A percentile compares a stretch with the other conserved stretches of the same genome.
These are phyloP conservation scores for Saksenaea oblongispora DNA, from an alignment of 371 early-diverging fungal species.

Conservation along the genomic window DNA sequence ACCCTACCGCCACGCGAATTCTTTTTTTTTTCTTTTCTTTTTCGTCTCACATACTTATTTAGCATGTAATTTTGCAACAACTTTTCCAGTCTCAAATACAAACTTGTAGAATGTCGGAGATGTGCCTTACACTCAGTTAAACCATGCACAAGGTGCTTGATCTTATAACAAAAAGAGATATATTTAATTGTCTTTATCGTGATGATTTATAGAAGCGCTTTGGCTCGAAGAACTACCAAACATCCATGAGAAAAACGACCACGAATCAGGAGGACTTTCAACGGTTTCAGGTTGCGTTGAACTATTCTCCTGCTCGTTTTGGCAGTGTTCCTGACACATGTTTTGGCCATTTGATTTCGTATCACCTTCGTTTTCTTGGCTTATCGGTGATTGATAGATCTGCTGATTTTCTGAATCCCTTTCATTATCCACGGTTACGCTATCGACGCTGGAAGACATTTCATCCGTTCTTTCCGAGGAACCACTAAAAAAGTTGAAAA, in stretches of 20 bases:
- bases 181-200: background rate
- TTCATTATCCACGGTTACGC: background rate
- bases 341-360: background rate
- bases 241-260: background rate
- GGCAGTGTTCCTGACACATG: background rate
- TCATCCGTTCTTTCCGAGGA: background rate
- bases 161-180: too few species aligned
- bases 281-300: background rate
- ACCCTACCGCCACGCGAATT: background rate
- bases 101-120: background rate
- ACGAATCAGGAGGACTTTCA: too few species aligned
- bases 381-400: background rate
- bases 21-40: background rate
- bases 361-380: background rate
- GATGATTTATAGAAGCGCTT: background rate
- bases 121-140: background rate
- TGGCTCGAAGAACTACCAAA: background rate
- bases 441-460: background rate
- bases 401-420: background rate
- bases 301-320: background rate
- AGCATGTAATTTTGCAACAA: conserved; percentile 3
- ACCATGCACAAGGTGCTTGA: too few species aligned
- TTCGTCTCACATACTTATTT: conserved; percentile 4
- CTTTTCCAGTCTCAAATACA: background rate
- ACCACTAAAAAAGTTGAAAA: background rate